These are phyloP conservation scores for Laetiporus sulphureus DNA, from an alignment of 1,284 basidiomycete genomes.

Conservation along the genomic window DNA sequence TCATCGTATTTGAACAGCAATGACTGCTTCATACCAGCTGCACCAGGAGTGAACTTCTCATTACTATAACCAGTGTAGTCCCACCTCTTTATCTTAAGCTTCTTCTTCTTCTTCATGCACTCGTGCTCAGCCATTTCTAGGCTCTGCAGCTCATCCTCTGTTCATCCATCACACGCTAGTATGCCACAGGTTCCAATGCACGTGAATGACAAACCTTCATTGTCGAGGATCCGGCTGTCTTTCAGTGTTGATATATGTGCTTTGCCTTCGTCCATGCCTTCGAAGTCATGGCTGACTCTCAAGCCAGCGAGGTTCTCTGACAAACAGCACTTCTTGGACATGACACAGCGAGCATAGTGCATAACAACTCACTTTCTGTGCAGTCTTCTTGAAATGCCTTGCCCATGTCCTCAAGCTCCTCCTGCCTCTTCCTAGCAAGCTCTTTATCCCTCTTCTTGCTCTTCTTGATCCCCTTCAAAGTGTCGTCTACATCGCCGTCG, in stretches of 20 bases:
- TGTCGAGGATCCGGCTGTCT: slow-evolving; percentile 90
- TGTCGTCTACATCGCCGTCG: slow-evolving; percentile 66
- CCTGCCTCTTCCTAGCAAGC: slow-evolving; percentile 68
- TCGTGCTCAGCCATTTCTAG: slow-evolving; percentile 87
- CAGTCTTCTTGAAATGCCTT: slow-evolving; percentile 70
- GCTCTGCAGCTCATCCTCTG: slow-evolving; percentile 97
- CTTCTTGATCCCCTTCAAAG: slow-evolving; percentile 85
- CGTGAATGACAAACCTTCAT: slow-evolving; percentile 75
- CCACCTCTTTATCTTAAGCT: slow-evolving; percentile 83
- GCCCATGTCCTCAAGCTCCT: slow-evolving; percentile 79
- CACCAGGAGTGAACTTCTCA: slow-evolving; percentile 78
- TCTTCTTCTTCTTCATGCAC: slow-evolving; percentile 68
- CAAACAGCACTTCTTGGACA: slow-evolving; percentile 5
- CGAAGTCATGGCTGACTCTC: slow-evolving; percentile 94
- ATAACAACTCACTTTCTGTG: slow-evolving; percentile 58
- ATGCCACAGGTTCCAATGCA: no score
- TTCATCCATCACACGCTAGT: no score
- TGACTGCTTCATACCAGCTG: slow-evolving; percentile 73
- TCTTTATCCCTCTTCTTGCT: slow-evolving; percentile 85
- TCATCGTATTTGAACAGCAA: slow-evolving; percentile 95
- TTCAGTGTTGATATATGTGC: slow-evolving; percentile 94
- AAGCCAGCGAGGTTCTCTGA: slow-evolving; percentile 85
- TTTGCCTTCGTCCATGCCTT: slow-evolving; percentile 87
- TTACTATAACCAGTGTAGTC: slow-evolving; percentile 97
- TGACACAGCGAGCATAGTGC: slow-evolving; percentile 1